phyloP scores from a whole-genome alignment of 495 filamentous ascomycete species.

The Bacidia rubella region DNA sequence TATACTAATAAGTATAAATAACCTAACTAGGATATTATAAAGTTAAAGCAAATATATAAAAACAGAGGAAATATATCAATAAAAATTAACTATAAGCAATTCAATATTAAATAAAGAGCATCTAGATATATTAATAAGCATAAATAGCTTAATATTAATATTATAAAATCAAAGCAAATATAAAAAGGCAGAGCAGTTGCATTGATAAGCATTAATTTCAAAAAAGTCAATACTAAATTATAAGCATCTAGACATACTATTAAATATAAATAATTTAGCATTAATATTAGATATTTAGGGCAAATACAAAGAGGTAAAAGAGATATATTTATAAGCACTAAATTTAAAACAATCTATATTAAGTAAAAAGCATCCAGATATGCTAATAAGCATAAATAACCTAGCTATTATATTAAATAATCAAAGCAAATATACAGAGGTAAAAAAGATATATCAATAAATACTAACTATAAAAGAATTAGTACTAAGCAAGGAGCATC shows the following conservation, averaged over 20 bases:
- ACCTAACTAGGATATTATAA: conserved; percentile 8
- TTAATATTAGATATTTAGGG: too few species aligned
- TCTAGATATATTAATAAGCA: conserved; percentile 20
- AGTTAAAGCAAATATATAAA: conserved; percentile 4
- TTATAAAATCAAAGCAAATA: neutral
- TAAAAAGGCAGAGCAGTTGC: neutral
- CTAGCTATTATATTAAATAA: too few species aligned
- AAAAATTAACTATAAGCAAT: conserved; percentile 15
- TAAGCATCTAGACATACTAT: neutral
- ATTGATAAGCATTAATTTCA: neutral
- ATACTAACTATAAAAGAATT: too few species aligned
- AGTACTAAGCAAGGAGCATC: too few species aligned
- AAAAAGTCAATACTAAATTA: neutral
- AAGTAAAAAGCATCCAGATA: too few species aligned
- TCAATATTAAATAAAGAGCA: conserved; percentile 21
- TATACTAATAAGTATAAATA: conserved; percentile 18
- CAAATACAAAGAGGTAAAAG: too few species aligned
- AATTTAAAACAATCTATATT: too few species aligned
- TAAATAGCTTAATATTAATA: conserved; percentile 15
- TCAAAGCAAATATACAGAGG: too few species aligned
- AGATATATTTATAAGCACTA: neutral
- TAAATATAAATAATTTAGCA: neutral
- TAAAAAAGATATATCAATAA: too few species aligned
- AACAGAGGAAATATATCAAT: conserved; percentile 21
- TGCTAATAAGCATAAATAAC: too few species aligned